Percentiles rank a stretch among this genome's conserved stretches.
Conservation (phyloP, 176 grass and related monocot species). For the Saccharum spontaneum region DNA sequence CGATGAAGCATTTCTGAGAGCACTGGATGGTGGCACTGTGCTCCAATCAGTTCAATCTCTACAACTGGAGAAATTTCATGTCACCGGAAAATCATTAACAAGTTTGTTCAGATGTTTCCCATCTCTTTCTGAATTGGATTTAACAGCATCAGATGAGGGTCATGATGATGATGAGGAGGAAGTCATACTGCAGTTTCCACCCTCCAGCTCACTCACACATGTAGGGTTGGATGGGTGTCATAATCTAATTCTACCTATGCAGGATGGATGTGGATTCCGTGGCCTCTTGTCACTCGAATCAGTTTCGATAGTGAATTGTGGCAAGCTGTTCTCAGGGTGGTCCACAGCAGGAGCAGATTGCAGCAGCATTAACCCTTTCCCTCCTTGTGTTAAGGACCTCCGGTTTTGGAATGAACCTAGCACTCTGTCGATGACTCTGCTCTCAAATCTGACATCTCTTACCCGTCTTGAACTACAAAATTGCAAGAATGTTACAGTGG, state of each 20-base stretch:
- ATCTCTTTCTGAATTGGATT: background rate
- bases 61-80: fast-evolving
- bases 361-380: background rate
- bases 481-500: background rate
- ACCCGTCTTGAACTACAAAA: fast-evolving
- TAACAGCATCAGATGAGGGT: background rate
- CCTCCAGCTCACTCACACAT: background rate
- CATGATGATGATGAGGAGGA: background rate
- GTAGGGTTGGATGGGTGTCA: fast-evolving
- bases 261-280: background rate
- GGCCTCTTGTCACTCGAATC: background rate
- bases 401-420: fast-evolving
- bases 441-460: slow-evolving; percentile 19
- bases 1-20: background rate
- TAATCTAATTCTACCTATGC: background rate
- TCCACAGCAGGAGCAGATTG: background rate
- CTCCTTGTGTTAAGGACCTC: background rate
- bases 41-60: background rate
- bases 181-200: background rate
- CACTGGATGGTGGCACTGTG: background rate
- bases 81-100: background rate
- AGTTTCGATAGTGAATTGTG: fast-evolving
- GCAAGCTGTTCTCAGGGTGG: background rate
- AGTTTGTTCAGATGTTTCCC: background rate
- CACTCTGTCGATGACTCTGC: background rate